These are phyloP conservation scores for Eremochloa ophiuroides DNA, from an alignment of 176 grass and related monocot genomes.

Conservation along the genomic window DNA sequence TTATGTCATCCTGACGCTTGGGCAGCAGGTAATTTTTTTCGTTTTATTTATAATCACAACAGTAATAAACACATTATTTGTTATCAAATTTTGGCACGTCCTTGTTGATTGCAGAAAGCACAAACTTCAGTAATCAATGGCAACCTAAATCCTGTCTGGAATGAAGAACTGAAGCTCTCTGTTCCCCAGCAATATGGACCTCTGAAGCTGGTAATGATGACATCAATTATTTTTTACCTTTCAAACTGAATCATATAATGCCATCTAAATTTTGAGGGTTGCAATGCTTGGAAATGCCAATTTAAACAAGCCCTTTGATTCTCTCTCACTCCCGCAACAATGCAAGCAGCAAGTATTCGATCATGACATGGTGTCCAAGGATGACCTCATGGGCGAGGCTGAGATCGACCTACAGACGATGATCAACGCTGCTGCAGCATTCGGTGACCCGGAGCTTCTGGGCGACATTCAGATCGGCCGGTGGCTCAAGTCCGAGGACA, in stretches of 20 bases:
- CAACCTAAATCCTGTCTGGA: constrained; percentile 82
- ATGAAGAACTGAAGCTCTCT: constrained; percentile 74
- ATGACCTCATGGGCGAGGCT: constrained; percentile 76
- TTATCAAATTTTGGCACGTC: neutral
- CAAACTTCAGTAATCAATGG: constrained; percentile 59
- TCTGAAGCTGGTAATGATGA: constrained; percentile 63
- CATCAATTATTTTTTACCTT: too few species aligned
- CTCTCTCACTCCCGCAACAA: neutral
- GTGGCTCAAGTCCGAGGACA: constrained; percentile 70
- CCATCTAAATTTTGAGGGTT: neutral
- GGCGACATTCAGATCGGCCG: constrained; percentile 63
- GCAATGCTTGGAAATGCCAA: neutral
- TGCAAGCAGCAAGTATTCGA: constrained; percentile 66
- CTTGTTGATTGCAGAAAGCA: constrained; percentile 41
- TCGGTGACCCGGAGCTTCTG: constrained; percentile 39
- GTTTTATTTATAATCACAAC: neutral
- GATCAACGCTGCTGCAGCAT: constrained; percentile 57
- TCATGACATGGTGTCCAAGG: constrained; percentile 62
- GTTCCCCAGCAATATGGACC: constrained; percentile 56
- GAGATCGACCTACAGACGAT: constrained; percentile 74
- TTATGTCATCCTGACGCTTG: constrained; percentile 65
- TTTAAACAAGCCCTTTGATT: neutral
- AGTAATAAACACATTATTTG: neutral
- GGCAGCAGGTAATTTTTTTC: constrained; percentile 44
- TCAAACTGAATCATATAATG: too few species aligned